Percentiles rank a stretch among this genome's conserved stretches.
Evolutionary conservation across 2,329 filamentous ascomycete species (phyloP).

Genomic region (Trichoderma semiorbis): DNA sequence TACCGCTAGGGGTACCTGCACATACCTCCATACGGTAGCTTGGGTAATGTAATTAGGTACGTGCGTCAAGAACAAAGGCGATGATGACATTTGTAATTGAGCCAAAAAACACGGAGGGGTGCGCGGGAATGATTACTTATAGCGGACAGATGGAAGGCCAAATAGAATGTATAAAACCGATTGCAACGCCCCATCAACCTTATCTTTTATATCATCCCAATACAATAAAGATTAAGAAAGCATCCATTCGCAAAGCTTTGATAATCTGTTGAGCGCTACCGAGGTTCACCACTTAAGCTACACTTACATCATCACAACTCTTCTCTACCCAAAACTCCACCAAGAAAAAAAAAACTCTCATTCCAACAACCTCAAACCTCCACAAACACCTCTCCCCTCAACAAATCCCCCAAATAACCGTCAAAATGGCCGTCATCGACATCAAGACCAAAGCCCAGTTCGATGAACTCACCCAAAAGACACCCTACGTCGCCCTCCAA

Average conservation of each 20-base stretch:
- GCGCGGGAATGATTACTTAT: neutral
- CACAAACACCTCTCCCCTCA: neutral
- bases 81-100: slow-evolving; percentile 15
- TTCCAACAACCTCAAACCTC: neutral
- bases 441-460: slow-evolving; percentile 46
- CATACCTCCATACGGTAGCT: neutral
- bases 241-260: neutral
- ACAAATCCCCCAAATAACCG: neutral
- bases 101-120: neutral
- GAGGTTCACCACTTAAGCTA: neutral
- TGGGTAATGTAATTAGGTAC: neutral
- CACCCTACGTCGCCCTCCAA: slow-evolving; percentile 52
- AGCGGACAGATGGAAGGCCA: neutral
- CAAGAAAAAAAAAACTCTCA: neutral
- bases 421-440: slow-evolving; percentile 29
- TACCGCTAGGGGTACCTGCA: neutral
- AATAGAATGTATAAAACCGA: neutral
- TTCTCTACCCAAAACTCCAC: neutral
- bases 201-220: neutral
- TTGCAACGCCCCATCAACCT: neutral
- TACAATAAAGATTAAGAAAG: neutral
- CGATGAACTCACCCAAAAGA: slow-evolving; percentile 44
- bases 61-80: neutral
- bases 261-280: neutral
- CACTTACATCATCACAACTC: slow-evolving; percentile 2